Evolutionary conservation across 768 basidiomycete genomes (phyloP).

Genomic region (Clitopilus hobsonii): DNA sequence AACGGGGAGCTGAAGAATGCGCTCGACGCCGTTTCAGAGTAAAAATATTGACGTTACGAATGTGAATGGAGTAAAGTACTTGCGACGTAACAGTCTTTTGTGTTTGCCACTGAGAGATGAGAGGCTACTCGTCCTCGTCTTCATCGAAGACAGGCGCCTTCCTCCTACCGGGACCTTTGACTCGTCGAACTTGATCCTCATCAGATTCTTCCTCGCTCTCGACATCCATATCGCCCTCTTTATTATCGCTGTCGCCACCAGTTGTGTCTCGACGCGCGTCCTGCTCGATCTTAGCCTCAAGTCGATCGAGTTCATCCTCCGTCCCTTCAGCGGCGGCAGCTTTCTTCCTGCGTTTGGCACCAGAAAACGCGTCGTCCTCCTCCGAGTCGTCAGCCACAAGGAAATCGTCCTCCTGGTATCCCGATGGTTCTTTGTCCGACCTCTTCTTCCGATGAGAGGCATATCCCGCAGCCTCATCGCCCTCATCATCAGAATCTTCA

Average conservation of each 20-base stretch:
- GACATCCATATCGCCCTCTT: constrained; percentile 20
- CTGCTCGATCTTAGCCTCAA: constrained; percentile 66
- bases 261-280: constrained; percentile 32
- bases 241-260: constrained; percentile 22
- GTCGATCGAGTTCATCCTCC: constrained; percentile 62
- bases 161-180: constrained; percentile 47
- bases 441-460: constrained; percentile 31
- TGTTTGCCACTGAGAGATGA: no score
- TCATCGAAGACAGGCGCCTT: constrained; percentile 56
- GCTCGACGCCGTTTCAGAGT: constrained; percentile 18
- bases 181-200: constrained; percentile 62
- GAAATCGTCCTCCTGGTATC: constrained; percentile 81
- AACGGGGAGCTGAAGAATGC: constrained; percentile 45
- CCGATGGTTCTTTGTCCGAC: constrained; percentile 51
- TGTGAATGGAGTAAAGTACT: background rate
- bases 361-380: constrained; percentile 48
- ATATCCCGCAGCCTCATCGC: constrained; percentile 32
- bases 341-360: constrained; percentile 31
- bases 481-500: constrained; percentile 57
- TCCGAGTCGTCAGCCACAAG: constrained; percentile 76
- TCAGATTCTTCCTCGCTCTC: constrained; percentile 37
- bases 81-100: no score
- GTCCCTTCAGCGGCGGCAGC: constrained; percentile 34
- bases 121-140: constrained; percentile 60
- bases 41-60: background rate